Evolutionary conservation across 352 stramenopile species (phyloP), one percentile per base, ranked within the genome.

Genomic region (Phytopythium chamaehyphon): DNA sequence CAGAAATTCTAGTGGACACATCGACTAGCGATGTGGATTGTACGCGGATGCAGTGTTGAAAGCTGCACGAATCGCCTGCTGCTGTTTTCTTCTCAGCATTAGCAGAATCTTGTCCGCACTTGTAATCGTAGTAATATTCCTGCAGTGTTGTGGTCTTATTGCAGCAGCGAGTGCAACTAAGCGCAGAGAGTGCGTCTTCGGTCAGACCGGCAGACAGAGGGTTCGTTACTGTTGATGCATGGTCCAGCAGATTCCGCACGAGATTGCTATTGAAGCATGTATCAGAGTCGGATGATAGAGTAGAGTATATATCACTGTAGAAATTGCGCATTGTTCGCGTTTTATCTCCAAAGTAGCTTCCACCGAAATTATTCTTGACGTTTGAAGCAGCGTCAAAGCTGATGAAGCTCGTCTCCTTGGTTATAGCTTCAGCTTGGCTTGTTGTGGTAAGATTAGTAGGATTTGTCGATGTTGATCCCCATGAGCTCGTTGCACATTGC

Each of bases 121-220:
- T 50, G 50, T 57, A 67, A n/a, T 62, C 54, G 23, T 67, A 63
- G 9, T 59, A 62, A 21, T 57, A 53, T 14, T 63, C 55, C 14
- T 54, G 22, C 1, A 66, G 59, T 11, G 43, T 63, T 5, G 22
- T 35, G 2, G 38, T 44, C 49, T 67, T 63, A 4, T 40, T 52
- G 26, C 59, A 67, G 39, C 59, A 67, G 1, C 59, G 55, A 8
- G 44, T 63, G 45, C 59, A 67, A 40, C 47, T 33, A 11, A 67
- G 19, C 1, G 15, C 33, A 9, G 50, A 40, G 22, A 63, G n/a
- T 11, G 54, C 45, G 38, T 4, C 28, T n/a, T 23, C 43, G 11
- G 1, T 46, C 18, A 38, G 22, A 19, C 31, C 28, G 16, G 38
- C 38, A 2, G 18, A 24, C 2, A 62, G 26, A 3, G 43, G 39